Base-by-base conservation (phyloP, 306 rosid genomes). In the Cicer arietinum region DNA sequence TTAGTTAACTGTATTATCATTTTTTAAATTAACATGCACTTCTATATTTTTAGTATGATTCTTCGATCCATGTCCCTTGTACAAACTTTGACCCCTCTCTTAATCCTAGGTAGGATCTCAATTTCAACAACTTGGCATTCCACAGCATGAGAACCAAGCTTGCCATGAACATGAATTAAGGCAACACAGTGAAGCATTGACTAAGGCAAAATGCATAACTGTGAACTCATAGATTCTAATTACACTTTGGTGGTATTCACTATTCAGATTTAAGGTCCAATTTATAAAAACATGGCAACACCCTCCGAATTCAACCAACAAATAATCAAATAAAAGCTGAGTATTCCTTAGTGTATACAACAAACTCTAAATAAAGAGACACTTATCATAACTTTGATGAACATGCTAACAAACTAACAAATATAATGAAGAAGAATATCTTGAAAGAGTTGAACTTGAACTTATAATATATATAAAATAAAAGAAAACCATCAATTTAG, bases 351-450 rank as follows among this genome's bases (percentile, higher is more conserved):
- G 37, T 30, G 5, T 30, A 63, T 41, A 63, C 48, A 63, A 63
- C 7, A 63, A 62, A 63, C 51, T 42, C 8, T 8, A 42, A 63
- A 63, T 10, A 40, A 16, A 63, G 47, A 62, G 69, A 40, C 48
- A 20, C 6, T 3, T 20, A 18, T 5, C 6, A 56, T 42, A 25
- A 25, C 35, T 25, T 25, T 2, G 35, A 25, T 25, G 35, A 25
- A 2, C 35, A 25, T 25, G 50, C 50, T 8, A 45, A 45, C 11
- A 45, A 45, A 11, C 50, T 8, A 45, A 50, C 56, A 50, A 50
- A 50, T 50, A 50, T 12, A 50, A 50, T 5, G 56, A 50, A 50
- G 56, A 50, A 50, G 7, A 50, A 50, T 30, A 30, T 30, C 37
- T 30, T 30, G 37, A 30, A 30, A 30, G 37, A 30, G 37, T 16